A percentile compares a stretch with the other conserved stretches of the same genome.
Conservation (phyloP, 163 green algal species). For the Prototheca wickerhamii region DNA sequence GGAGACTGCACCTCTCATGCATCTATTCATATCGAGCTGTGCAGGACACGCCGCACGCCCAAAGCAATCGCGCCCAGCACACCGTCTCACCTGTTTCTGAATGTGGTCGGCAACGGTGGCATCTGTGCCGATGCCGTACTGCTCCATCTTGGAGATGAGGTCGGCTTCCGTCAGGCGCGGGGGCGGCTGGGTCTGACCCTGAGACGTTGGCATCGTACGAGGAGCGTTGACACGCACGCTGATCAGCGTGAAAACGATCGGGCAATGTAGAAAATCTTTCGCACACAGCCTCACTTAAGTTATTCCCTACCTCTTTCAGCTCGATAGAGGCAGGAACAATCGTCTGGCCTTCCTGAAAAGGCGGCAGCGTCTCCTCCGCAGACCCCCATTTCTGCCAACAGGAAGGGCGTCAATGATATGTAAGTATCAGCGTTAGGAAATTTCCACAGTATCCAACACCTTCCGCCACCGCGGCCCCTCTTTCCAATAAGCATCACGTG, state of each 20-base stretch:
- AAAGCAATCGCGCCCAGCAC: too few species aligned
- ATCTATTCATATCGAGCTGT: too few species aligned
- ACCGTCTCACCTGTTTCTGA: conserved; percentile 67
- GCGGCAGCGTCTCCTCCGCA: conserved; percentile 56
- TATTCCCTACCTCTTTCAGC: conserved; percentile 48
- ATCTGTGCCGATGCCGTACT: conserved; percentile 92
- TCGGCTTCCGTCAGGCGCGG: conserved; percentile 76
- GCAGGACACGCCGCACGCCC: too few species aligned
- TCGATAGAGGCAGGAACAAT: conserved; percentile 70
- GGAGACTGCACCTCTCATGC: too few species aligned
- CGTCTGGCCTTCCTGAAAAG: conserved; percentile 54
- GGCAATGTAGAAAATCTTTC: not conserved
- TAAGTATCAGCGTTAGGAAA: too few species aligned
- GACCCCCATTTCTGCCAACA: not conserved
- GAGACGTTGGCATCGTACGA: too few species aligned
- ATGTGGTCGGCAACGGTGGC: conserved; percentile 97
- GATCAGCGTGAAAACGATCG: not conserved
- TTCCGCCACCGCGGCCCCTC: too few species aligned
- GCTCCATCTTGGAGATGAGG: conserved; percentile 90
- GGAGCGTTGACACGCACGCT: not conserved
- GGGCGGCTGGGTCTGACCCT: conserved; percentile 70
- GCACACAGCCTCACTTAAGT: not conserved
- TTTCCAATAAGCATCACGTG: conserved; percentile 52
- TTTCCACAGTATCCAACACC: not conserved
- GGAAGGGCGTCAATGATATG: too few species aligned